Evolutionary conservation across 352 stramenopile genomes (phyloP), one percentile per base, ranked within the genome.

Genomic region (Pythium apleroticum): DNA sequence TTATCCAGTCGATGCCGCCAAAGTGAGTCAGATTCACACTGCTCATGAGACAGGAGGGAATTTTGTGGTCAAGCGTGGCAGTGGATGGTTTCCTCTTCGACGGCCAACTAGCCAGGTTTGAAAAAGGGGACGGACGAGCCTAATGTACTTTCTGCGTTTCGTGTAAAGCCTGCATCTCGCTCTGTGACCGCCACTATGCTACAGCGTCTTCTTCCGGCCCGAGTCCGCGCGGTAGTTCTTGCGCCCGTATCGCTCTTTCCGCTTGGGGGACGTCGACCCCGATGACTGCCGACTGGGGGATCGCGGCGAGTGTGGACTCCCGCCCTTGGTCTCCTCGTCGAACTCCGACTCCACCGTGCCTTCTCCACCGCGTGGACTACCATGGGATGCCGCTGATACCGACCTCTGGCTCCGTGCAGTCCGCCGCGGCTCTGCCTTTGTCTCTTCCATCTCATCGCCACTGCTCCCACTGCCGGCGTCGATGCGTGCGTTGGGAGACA

Each of bases 151-250:
- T 54, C 56, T 63, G 55, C 46, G 56, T 55, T 64, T 63, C 17
- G 28, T 69, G 56, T 65, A 33, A 27, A 30, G 33, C n/a, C 22
- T 22, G 10, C 20, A 3, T 30, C 25, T 15, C 30, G 1, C 17
- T 17, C 19, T 41, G 19, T 7, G 30, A 14, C 25, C 50, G n/a
- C 14, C 19, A 33, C 15, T 1, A 11, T 33, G 3, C 75, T 66
- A 81, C 45, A 55, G 41, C 39, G 62, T 76, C 63, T 89, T 89
- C 66, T 87, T 89, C 49, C 80, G 78, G 41, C 66, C 77, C 22
- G 71, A 85, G 52, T 89, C 83, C 10, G 84, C 81, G 39, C 82
- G 82, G 63, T 93, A 93, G 62, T 93, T 79, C 65, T 91, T 91
- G 22, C 84, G 72, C 1, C 84, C 86, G 54, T 94, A 94, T 30